Base-by-base conservation (phyloP, 164 flowering plant species). In the Vitis rotundifolia region DNA sequence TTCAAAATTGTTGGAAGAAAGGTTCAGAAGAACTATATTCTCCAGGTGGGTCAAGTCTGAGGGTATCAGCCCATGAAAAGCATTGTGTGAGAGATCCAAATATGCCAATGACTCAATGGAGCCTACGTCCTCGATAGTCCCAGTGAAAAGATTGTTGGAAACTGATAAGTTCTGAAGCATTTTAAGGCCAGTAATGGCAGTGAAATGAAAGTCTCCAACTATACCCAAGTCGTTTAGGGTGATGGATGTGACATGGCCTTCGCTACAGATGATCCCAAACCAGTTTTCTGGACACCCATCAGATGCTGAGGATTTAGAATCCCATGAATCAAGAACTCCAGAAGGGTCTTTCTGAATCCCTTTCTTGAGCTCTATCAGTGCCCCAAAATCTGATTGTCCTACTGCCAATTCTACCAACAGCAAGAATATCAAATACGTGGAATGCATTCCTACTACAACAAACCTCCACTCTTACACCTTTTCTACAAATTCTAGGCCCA, bases 221-320 rank as follows among this genome's bases (percentile, higher is more conserved):
- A 91, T 77, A 63, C 90, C 88, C 57, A 78, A 49, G 71, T 75
- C 79, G 61, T 80, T 68, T 11, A 91, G 71, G 18, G 72, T 66
- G 37, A 91, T 77, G 7, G 90, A 77, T 50, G 76, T 76, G 6
- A 91, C 87, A 62, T 51, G 76, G 28, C 90, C 90, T 19, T 70
- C 73, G 14, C 4, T 68, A 59, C 93, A 89, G 56, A 51, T 60
- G 2, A 91, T 76, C 9, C 96, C 96, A 73, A 49, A 83, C 93
- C 93, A 91, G 44, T 78, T 74, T 7, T 70, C 53, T 9, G 90
- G 93, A 61, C 89, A 89, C 15, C 86, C 86, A 82, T 84, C 79
- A 31, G 91, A 78, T 52, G 76, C 74, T 49, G 82, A 18, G 49
- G 88, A 77, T 53, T 82, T 82, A 22, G 82, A 73, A 70, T 79